Evolutionary conservation across 768 basidiomycete genomes (phyloP).

Genomic region (Tricholoma sp.): DNA sequence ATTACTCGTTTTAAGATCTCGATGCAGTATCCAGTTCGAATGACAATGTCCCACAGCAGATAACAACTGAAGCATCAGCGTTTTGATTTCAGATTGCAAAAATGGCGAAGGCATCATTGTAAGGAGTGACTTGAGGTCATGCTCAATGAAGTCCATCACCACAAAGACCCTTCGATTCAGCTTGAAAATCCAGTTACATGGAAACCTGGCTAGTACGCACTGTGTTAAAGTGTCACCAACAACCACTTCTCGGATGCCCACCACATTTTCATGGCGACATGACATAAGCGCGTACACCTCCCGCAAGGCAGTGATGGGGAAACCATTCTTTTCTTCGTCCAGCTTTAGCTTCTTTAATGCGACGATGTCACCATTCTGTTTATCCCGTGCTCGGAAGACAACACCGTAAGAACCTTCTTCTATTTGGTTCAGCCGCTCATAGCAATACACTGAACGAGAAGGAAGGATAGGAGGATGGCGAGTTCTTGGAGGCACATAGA

Average conservation of each 20-base stretch:
- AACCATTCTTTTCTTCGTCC: constrained; percentile 98
- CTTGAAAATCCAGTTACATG: constrained; percentile 24
- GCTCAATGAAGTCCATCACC: constrained; percentile 99
- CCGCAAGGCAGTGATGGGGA: constrained; percentile 93
- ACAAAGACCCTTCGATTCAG: constrained; percentile 79
- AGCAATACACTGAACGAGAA: constrained; percentile 90
- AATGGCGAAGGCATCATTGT: constrained; percentile 96
- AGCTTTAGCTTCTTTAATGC: constrained; percentile 97
- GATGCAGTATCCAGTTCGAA: constrained; percentile 95
- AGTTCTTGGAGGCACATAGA: constrained; percentile 71
- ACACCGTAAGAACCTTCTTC: constrained; percentile 98
- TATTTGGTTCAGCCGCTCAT: constrained; percentile 94
- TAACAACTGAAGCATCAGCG: constrained; percentile 86
- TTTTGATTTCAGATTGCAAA: constrained; percentile 97
- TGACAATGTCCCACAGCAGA: constrained; percentile 94
- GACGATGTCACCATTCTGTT: constrained; percentile 91
- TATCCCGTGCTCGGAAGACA: constrained; percentile 94
- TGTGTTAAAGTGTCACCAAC: constrained; percentile 98
- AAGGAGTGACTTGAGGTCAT: constrained; percentile 95
- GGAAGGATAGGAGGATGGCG: constrained; percentile 75
- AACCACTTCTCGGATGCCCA: constrained; percentile 94
- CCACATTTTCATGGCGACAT: constrained; percentile 93
- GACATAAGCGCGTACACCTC: constrained; percentile 97
- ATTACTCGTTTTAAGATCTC: constrained; percentile 97
- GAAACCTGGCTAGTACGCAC: constrained; percentile 54